phyloP scores from a whole-genome alignment of 768 basidiomycete species.

The Hemileccinum rubropunctum region DNA sequence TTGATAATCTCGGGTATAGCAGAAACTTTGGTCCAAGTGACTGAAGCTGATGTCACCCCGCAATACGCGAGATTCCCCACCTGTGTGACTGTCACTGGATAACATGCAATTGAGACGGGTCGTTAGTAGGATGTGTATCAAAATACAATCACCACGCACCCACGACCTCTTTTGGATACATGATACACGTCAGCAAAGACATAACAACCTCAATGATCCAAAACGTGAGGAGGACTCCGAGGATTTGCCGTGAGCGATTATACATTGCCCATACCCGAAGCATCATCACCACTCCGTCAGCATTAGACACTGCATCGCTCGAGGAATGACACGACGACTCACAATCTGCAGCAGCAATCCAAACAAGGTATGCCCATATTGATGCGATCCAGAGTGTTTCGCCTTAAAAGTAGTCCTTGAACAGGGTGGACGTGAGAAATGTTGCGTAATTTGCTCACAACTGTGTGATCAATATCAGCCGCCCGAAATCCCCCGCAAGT shows the following conservation, averaged over 20 bases:
- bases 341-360: conserved; percentile 1
- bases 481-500: background rate
- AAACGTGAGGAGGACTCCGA: background rate
- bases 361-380: background rate
- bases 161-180: background rate
- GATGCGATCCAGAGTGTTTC: background rate
- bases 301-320: background rate
- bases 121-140: background rate
- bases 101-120: background rate
- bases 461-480: background rate
- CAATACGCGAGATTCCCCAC: conserved; percentile 1
- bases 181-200: background rate
- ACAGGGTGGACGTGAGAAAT: background rate
- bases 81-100: background rate
- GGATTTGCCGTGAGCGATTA: conserved; percentile 5
- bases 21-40: conserved; percentile 1
- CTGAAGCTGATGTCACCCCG: background rate
- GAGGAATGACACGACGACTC: background rate
- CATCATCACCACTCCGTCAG: conserved; percentile 4
- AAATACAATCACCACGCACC: background rate
- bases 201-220: background rate
- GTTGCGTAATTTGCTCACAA: background rate
- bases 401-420: background rate
- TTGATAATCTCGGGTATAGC: background rate
- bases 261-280: conserved; percentile 12